These are phyloP conservation scores for Dictyostelium intermedium DNA, from an alignment of 78 protist genomes.

Conservation along the genomic window DNA sequence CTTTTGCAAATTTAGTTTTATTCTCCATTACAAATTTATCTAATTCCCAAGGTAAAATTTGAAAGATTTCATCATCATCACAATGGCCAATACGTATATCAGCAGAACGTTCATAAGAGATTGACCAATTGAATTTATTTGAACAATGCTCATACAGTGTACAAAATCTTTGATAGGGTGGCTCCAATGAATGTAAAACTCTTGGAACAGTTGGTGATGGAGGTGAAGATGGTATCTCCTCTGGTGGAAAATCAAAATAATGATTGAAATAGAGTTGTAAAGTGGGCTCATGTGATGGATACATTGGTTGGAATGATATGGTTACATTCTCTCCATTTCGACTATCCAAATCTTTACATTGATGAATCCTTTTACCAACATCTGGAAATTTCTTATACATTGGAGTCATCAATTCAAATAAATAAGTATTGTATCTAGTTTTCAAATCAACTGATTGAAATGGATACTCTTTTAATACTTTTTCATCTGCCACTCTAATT, in stretches of 20 bases:
- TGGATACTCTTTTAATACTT: background rate
- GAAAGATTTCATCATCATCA: conserved; percentile 1
- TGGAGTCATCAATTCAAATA: background rate
- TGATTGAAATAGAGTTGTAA: background rate
- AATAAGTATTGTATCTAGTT: background rate
- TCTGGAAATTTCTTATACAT: conserved; percentile 4
- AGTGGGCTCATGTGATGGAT: background rate
- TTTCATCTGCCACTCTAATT: background rate
- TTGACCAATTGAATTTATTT: conserved; percentile 6
- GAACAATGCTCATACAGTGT: background rate
- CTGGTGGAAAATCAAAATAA: background rate
- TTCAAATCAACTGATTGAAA: background rate
- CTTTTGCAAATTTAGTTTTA: background rate
- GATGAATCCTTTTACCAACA: background rate
- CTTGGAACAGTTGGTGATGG: background rate
- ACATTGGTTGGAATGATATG: background rate
- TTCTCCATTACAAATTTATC: conserved; percentile 1
- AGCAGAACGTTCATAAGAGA: background rate
- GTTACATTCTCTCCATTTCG: background rate
- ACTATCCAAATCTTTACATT: background rate
- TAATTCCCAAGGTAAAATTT: conserved; percentile 1
- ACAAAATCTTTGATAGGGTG: background rate
- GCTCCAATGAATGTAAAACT: conserved; percentile 2
- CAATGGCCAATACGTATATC: background rate
- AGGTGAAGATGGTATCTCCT: background rate